Evolutionary conservation across 192 early-diverging fungal genomes (phyloP).

Genomic region (Coemansia sp.): DNA sequence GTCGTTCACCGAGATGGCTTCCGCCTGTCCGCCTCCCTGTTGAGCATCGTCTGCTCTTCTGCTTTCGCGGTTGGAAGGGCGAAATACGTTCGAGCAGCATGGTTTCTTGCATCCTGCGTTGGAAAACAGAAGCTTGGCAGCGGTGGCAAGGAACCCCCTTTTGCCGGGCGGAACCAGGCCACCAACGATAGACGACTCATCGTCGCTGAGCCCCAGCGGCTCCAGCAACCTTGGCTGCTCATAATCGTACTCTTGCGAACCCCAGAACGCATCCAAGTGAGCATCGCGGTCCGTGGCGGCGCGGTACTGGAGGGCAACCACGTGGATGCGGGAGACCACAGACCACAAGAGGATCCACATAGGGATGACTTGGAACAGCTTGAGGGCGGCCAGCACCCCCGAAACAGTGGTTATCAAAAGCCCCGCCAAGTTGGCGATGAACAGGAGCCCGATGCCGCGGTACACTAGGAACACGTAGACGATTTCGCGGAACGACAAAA

Average conservation of each 20-base stretch:
- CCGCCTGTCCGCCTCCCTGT: background rate
- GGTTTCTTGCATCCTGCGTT: background rate
- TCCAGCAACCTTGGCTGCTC: background rate
- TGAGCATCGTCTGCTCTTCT: background rate
- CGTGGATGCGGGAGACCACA: slow-evolving; percentile 20
- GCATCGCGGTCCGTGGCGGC: slow-evolving; percentile 13
- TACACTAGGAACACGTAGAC: slow-evolving; percentile 18
- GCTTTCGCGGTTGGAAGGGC: background rate
- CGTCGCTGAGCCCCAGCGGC: background rate
- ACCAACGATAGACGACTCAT: background rate
- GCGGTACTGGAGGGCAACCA: slow-evolving; percentile 23
- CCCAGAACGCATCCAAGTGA: slow-evolving; percentile 18
- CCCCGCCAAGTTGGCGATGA: slow-evolving; percentile 11
- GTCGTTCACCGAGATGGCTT: background rate
- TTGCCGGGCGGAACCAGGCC: background rate
- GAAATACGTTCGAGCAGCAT: background rate
- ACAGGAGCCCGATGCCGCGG: slow-evolving; percentile 30
- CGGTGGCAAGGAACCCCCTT: background rate
- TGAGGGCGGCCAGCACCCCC: slow-evolving; percentile 5
- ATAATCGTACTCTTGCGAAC: slow-evolving; percentile 9
- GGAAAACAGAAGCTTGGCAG: background rate
- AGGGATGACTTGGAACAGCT: slow-evolving; percentile 7
- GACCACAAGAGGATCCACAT: slow-evolving; percentile 32
- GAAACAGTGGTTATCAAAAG: slow-evolving; percentile 6
- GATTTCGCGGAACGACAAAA: slow-evolving; percentile 21